Conservation (phyloP, 2,329 filamentous ascomycete species). For the Helminthosporium solani region DNA sequence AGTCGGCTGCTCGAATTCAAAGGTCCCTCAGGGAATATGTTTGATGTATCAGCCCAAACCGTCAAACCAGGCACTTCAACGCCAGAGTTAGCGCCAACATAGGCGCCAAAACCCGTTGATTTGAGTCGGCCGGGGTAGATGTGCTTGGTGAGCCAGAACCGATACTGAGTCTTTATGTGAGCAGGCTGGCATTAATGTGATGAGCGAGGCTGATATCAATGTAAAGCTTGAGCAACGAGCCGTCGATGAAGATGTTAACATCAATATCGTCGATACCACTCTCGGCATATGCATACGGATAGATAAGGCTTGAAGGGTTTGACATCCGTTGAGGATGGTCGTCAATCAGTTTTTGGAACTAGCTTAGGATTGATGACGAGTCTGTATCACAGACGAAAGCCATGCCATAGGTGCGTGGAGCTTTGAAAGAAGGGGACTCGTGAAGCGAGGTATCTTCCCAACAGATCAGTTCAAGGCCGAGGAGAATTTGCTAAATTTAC, state of each 20-base stretch:
- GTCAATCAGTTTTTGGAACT: no score
- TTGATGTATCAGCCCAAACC: constrained; percentile 43
- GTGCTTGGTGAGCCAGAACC: constrained; percentile 44
- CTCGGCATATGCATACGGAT: constrained; percentile 44
- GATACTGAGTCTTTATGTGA: constrained; percentile 29
- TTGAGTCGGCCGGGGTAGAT: constrained; percentile 50
- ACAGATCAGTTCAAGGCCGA: background rate
- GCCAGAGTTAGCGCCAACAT: constrained; percentile 39
- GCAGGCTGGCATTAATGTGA: background rate
- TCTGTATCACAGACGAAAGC: background rate
- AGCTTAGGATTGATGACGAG: no score
- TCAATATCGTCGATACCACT: constrained; percentile 43
- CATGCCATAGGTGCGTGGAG: background rate
- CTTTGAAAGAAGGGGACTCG: background rate
- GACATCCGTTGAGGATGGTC: no score
- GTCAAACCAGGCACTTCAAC: constrained; percentile 40
- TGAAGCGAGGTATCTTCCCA: background rate
- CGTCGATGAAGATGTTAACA: constrained; percentile 51
- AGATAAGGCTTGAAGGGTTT: no score
- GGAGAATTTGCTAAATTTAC: constrained; percentile 9
- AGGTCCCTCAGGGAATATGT: constrained; percentile 47
- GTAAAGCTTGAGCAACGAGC: constrained; percentile 50
- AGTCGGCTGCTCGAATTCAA: constrained; percentile 44
- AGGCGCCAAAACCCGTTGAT: constrained; percentile 47
- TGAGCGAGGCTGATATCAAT: constrained; percentile 39